A percentile compares a stretch with the other conserved stretches of the same genome.
Evolutionary conservation across 495 filamentous ascomycete genomes (phyloP).

Genomic region (Hypoxylon trugodes): DNA sequence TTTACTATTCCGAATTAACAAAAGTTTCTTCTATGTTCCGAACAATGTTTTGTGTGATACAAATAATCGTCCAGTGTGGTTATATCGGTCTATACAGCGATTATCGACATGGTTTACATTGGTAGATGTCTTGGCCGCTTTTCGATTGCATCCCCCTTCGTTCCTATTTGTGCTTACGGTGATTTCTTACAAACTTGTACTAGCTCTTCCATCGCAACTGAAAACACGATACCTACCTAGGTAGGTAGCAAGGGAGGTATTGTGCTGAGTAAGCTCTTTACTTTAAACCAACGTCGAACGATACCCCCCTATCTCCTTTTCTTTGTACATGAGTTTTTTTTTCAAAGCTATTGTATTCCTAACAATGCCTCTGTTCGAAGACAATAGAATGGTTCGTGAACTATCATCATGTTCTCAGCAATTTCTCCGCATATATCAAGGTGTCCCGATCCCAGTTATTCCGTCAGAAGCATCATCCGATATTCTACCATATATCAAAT

Average conservation of each 20-base stretch:
- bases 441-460: too few relatives aligned
- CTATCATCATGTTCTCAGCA: not conserved
- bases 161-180: not conserved
- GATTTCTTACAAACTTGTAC: not conserved
- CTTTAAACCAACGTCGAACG: not conserved
- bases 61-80: conserved; percentile 13
- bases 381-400: not conserved
- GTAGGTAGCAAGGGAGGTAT: not conserved
- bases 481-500: too few relatives aligned
- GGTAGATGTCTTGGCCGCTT: conserved; percentile 32
- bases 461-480: too few relatives aligned
- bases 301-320: not conserved
- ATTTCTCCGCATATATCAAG: too few relatives aligned
- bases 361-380: not conserved
- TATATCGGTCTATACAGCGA: conserved; percentile 20
- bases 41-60: conserved; percentile 28
- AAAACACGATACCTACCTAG: too few relatives aligned
- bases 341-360: not conserved
- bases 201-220: too few relatives aligned
- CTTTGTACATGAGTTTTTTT: not conserved
- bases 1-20: conserved; percentile 42
- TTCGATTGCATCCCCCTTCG: not conserved
- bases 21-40: conserved; percentile 44
- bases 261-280: not conserved
- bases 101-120: conserved; percentile 33